Base-by-base conservation (phyloP, 139 green algal genomes). In the Coelastrella sp. region DNA sequence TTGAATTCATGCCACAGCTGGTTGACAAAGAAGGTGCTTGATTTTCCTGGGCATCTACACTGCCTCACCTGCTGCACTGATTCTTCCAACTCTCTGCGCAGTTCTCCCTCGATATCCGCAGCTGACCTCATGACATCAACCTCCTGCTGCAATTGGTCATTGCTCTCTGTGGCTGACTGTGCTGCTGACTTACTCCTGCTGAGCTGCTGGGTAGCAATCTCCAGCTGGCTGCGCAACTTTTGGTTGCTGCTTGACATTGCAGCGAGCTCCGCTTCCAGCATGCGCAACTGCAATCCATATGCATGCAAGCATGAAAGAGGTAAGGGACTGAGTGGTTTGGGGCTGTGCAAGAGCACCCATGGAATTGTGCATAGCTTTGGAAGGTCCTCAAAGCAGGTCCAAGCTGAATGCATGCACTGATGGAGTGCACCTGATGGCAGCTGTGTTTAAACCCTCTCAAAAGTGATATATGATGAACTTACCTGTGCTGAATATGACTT, bases 181-280 rank as follows among this genome's bases (percentile, higher is more conserved):
- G 53, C 76, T 74, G 57, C 53, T 34, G 73, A n/a, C 57, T 73
- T 83, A 11, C 68, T 62, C 11, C 41, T 27, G 35, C 57, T 67
- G 11, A 66, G 27, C 38, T 45, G 76, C 48, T 32, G 2, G n/a
- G 11, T 62, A 19, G 19, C 51, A 27, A 63, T 8, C 48, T 83
- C 76, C 7, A 83, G 57, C 57, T 83, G 76, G 37, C 38, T 72
- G 13, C 76, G 76, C 35, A 83, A 57, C 76, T 83, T 53, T 57
- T 73, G 76, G 57, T 83, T 83, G 76, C 76, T 83, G 57, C 41
- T 63, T 19, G 59, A 53, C 76, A 83, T 40, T 2, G 76, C 57
- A 43, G 43, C 11, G 3, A 83, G 76, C 57, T 83, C 76, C 1
- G 38, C 23, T 38, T 83, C 76, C 57, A 83, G 37, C 38, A 73